phyloP scores from a whole-genome alignment of 345 rosid species.

The Anacardium occidentale region DNA sequence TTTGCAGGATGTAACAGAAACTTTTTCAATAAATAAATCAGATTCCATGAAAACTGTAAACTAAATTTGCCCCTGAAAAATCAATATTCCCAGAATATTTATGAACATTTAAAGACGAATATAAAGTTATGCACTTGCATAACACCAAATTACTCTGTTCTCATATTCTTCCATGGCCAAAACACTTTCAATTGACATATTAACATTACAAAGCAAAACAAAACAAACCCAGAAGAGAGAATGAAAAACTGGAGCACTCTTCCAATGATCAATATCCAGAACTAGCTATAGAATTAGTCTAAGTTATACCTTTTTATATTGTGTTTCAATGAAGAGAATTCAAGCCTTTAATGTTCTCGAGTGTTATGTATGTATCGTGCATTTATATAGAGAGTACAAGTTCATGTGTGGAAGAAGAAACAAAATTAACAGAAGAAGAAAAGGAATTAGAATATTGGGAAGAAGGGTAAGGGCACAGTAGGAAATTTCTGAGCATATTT shows the following conservation, averaged over 20 bases:
- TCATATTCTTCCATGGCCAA: neutral
- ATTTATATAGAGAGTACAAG: neutral
- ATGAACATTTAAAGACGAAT: no score
- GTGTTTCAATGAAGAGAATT: slow-evolving; percentile 17
- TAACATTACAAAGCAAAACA: no score
- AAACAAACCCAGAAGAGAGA: neutral
- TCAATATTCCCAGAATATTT: no score
- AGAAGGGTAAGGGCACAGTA: slow-evolving; percentile 9
- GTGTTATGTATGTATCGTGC: slow-evolving; percentile 26
- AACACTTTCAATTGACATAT: neutral
- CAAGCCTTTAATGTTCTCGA: slow-evolving; percentile 4
- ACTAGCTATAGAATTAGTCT: no score
- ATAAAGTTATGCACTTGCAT: neutral
- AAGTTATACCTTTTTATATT: slow-evolving; percentile 28
- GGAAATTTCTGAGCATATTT: slow-evolving; percentile 17
- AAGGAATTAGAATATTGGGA: neutral
- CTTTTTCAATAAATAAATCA: neutral
- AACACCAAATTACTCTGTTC: neutral
- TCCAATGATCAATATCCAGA: no score
- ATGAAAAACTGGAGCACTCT: neutral
- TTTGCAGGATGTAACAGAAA: neutral
- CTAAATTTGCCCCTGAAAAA: neutral
- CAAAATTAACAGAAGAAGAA: neutral
- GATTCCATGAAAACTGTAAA: no score
- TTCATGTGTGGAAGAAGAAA: neutral